Percentiles rank a stretch among this genome's conserved stretches.
Conservation (phyloP, 139 green algal species). For the Chlamydomonas schloesseri region DNA sequence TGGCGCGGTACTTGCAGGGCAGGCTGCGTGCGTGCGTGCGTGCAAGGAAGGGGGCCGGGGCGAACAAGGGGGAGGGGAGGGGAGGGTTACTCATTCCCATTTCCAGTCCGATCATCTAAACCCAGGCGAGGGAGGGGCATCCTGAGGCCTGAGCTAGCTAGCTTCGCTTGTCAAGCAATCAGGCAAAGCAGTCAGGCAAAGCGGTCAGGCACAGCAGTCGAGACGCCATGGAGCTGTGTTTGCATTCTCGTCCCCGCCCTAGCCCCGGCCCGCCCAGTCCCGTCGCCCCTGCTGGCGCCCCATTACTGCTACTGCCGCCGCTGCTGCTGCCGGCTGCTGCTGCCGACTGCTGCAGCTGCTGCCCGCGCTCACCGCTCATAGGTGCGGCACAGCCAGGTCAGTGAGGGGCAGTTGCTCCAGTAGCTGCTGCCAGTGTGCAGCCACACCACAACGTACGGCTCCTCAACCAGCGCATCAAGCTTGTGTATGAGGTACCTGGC, state of each 20-base stretch:
- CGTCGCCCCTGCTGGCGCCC: too few species aligned
- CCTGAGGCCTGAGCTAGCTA: neutral
- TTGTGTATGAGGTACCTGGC: conserved; percentile 38
- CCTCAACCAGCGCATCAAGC: neutral
- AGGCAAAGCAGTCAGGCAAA: neutral
- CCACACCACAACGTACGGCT: conserved; percentile 35
- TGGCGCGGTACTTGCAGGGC: conserved; percentile 31
- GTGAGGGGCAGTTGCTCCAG: conserved; percentile 37
- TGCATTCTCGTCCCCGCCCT: too few species aligned
- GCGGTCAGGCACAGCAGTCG: too few species aligned
- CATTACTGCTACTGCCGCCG: too few species aligned
- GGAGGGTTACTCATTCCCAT: too few species aligned
- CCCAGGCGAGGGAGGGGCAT: too few species aligned
- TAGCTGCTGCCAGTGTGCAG: conserved; percentile 44
- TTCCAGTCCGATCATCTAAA: too few species aligned
- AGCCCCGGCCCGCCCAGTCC: too few species aligned
- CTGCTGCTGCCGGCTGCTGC: too few species aligned
- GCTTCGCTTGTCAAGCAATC: neutral
- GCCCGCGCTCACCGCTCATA: conserved; percentile 39
- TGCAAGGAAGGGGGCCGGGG: neutral
- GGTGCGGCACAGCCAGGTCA: conserved; percentile 38
- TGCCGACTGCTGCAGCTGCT: too few species aligned
- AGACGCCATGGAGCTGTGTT: too few species aligned
- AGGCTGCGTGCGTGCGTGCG: conserved; percentile 15
- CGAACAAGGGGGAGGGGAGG: neutral